Base-by-base conservation (phyloP, 192 early-diverging fungal genomes). In the Phlyctochytrium planicorne region DNA sequence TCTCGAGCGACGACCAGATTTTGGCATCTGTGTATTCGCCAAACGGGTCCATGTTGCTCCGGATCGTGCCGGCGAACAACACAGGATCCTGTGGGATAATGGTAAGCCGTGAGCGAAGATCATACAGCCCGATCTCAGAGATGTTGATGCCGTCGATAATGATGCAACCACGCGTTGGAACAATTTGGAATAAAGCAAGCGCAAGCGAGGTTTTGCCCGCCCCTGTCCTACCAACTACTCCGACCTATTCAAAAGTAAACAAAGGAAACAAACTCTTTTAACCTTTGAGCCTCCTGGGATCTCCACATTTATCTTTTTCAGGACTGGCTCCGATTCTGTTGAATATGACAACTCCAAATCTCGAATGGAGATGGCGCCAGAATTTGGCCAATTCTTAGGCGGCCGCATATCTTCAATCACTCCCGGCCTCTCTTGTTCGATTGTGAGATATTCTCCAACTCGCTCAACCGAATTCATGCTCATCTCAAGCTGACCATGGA, bases 1-100 rank as follows among this genome's bases (percentile, higher is more conserved):
- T 77, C 53, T 80, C 75, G 32, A 98, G 80, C 2, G 89, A 87
- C 20, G 87, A 82, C 87, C 87, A 94, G n/a, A 97, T 75, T 24
- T 84, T 78, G 56, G 78, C 79, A 56, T 94, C 90, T n/a, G 76
- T 65, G 56, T 88, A 83, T 61, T 91, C 79, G 27, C 76, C 72
- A 63, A 92, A 83, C 1, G 92, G 93, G 62, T 97, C 94, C 61
- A 95, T 71, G 70, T 95, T 95, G 30, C 81, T 78, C 10, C 93
- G 80, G 52, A 93, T 75, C 0, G 85, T 82, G 31, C 89, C 89
- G 1, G 79, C 72, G 73, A 90, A 90, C 32, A 90, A 66, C 10
- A 87, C 78, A 2, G 87, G 83, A 63, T 90, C 81, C 53, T 85
- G 83, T 27, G 83, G 80, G 65, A 85, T 81, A 34, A 83, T 81